Conservation (phyloP, 1,284 basidiomycete genomes). For the Puccinia brachypodii region DNA sequence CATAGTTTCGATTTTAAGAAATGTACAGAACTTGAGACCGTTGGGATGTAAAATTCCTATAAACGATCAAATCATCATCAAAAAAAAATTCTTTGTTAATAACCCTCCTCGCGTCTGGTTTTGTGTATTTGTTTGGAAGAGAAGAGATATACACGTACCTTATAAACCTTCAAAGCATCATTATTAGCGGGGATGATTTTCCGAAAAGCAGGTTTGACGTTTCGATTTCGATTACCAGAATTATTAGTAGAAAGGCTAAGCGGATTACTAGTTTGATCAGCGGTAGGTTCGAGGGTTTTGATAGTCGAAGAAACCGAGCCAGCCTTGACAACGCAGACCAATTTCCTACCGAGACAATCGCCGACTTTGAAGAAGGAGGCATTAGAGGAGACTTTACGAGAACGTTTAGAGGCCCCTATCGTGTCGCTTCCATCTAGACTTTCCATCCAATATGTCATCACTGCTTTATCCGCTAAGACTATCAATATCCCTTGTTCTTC, state of each 20-base stretch:
- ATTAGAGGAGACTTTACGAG: conserved; percentile 91
- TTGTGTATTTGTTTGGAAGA: neutral
- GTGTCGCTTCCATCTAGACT: conserved; percentile 88
- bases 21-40: conserved; percentile 93
- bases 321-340: conserved; percentile 97
- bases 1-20: conserved; percentile 98
- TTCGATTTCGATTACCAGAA: neutral
- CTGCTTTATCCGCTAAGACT: conserved; percentile 72
- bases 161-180: conserved; percentile 89
- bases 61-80: conserved; percentile 40
- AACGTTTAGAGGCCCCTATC: conserved; percentile 82
- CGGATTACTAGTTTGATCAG: neutral
- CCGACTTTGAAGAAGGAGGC: conserved; percentile 98
- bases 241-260: neutral
- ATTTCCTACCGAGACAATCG: conserved; percentile 83
- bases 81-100: neutral
- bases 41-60: conserved; percentile 97
- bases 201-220: conserved; percentile 65
- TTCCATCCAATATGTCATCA: conserved; percentile 94
- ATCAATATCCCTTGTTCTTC: conserved; percentile 95
- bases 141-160: conserved; percentile 62
- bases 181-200: conserved; percentile 91
- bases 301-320: conserved; percentile 93
- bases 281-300: conserved; percentile 91
- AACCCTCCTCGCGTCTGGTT: too few species aligned